Base-by-base conservation (phyloP, 495 filamentous ascomycete genomes). In the Annulohypoxylon nitens region DNA sequence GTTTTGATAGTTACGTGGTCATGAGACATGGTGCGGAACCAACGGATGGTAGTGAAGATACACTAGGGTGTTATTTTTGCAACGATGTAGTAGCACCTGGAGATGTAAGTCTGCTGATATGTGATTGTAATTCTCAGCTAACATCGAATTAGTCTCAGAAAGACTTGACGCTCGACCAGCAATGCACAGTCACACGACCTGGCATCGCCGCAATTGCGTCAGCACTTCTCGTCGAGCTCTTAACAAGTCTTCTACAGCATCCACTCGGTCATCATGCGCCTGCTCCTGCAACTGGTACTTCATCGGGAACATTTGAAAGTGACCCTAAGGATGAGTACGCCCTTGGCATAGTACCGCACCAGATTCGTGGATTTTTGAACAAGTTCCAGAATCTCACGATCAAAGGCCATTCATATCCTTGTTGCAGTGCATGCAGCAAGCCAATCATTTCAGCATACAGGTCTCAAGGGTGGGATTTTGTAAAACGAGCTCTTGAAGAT, bases 41-140 rank as follows among this genome's bases (percentile, higher is more conserved):
- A 14, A 76, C 77, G 25, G 85, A 86, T 18, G 89, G 84, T 25
- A 82, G 79, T 39, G 76, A 84, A 50, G 84, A 88, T 25, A 91
- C 93, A 66, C 86, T 98, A 26, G 96, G 96, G 10, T 99, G 96
- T 76, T 99, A 99, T 78, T 99, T 98, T 79, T 99, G 96, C 83
- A 98, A 97, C 76, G 96, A 99, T 79, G 95, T 99, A 48, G 96
- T 99, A 34, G 93, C 94, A 48, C 96, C 96, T 30, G 92, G 90
- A 71, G 94, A 99, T 83, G 94, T 97, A 86, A 89, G 92, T 86
- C n/a, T 67, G 43, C 12, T 34, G 23, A 18, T 50, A 36, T 37
- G 8, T 12, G 34, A 20, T 37, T 64, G 51, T 23, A 45, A 59
- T 36, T 51, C 62, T 45, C 14, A 39, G 58, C 88, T 90, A 71